Percentiles rank a stretch among this genome's conserved stretches.
Evolutionary conservation across 495 filamentous ascomycete species (phyloP).

Genomic region (Talaromyces trachyspermus): DNA sequence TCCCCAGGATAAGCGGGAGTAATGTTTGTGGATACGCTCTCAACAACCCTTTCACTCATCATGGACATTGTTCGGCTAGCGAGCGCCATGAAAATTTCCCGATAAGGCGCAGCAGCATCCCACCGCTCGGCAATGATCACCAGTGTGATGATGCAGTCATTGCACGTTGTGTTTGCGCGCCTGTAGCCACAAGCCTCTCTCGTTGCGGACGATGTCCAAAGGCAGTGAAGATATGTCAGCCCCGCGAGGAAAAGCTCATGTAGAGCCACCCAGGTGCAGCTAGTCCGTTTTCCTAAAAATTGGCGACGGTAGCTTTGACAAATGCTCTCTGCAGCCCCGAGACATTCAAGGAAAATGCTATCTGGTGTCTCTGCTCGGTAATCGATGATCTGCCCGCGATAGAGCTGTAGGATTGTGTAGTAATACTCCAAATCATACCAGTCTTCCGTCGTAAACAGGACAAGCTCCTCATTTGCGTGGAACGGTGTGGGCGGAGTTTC

Average conservation of each 20-base stretch:
- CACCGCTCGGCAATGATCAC: conserved; percentile 14
- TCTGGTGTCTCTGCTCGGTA: background rate
- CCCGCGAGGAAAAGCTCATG: conserved; percentile 15
- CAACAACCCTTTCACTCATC: background rate
- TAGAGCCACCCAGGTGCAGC: conserved; percentile 10
- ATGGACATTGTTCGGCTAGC: background rate
- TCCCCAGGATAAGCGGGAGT: background rate
- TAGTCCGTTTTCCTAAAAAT: conserved; percentile 3
- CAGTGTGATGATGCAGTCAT: conserved; percentile 10
- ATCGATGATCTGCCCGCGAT: conserved; percentile 5
- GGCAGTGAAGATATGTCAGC: conserved; percentile 15
- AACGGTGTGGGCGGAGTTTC: background rate
- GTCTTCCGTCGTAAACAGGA: conserved; percentile 4
- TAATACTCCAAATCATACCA: conserved; percentile 11
- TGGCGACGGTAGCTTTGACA: conserved; percentile 13
- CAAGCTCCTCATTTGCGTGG: conserved; percentile 1
- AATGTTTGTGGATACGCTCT: background rate
- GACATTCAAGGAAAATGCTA: conserved; percentile 3
- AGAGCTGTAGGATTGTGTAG: conserved; percentile 7
- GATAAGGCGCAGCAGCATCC: conserved; percentile 10
- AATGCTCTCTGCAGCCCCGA: conserved; percentile 6
- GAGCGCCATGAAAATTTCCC: conserved; percentile 10
- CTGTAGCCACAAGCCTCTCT: background rate
- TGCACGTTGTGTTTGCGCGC: conserved; percentile 11
- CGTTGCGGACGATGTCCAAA: conserved; percentile 9